Evolutionary conservation across 257 asterid genomes (phyloP).

Genomic region (Solanum rostratum): DNA sequence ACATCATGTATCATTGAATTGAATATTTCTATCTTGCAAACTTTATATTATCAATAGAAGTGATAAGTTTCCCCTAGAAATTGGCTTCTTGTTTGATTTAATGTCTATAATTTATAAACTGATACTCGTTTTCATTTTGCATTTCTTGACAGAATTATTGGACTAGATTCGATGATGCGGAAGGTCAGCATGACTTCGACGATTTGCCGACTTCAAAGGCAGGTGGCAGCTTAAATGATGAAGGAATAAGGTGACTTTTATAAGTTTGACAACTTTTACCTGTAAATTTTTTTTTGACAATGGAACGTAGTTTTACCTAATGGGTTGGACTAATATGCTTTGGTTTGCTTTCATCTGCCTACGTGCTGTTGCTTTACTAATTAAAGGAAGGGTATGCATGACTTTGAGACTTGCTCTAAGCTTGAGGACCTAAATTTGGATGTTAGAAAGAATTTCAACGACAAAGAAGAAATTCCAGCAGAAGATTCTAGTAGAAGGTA

Average conservation of each 20-base stretch:
- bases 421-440: slow-evolving; percentile 80
- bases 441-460: slow-evolving; percentile 43
- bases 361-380: slow-evolving; percentile 18
- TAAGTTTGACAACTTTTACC: background rate
- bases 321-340: background rate
- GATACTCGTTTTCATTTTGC: background rate
- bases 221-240: slow-evolving; percentile 18
- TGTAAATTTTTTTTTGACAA: background rate
- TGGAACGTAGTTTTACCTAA: background rate
- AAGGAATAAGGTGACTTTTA: slow-evolving; percentile 33
- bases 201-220: slow-evolving; percentile 16
- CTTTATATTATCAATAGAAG: background rate
- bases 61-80: background rate
- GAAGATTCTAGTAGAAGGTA: slow-evolving; percentile 49
- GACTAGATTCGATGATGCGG: slow-evolving; percentile 43
- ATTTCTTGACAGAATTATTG: slow-evolving; percentile 36
- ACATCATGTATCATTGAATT: background rate
- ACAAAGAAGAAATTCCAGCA: slow-evolving; percentile 27
- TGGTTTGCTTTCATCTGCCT: background rate
- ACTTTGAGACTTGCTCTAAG: slow-evolving; percentile 77
- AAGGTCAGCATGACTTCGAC: slow-evolving; percentile 37
- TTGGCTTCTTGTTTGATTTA: slow-evolving; percentile 4
- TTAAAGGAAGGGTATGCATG: slow-evolving; percentile 52
- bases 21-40: background rate
- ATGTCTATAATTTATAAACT: background rate